phyloP scores from a whole-genome alignment of 2,329 filamentous ascomycete species.

The Trichoderma sp. region DNA sequence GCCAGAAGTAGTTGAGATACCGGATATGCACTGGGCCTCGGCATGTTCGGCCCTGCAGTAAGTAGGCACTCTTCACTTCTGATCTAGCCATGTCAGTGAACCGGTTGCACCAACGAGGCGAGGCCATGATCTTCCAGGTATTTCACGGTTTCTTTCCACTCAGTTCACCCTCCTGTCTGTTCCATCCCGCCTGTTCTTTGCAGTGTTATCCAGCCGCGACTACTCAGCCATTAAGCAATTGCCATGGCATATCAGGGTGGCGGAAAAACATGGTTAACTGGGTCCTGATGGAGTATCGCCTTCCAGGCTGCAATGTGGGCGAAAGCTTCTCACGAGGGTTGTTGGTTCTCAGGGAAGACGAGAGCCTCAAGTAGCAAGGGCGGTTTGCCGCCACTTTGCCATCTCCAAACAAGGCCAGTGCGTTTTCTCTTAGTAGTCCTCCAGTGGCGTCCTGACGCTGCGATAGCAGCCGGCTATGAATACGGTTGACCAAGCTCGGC shows the following conservation, averaged over 20 bases:
- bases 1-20: neutral
- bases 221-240: constrained; percentile 1
- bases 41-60: constrained; percentile 16
- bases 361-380: neutral
- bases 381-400: neutral
- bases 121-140: neutral
- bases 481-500: constrained; percentile 12
- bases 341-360: neutral
- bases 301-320: neutral
- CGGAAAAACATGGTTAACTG: neutral
- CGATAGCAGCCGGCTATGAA: neutral
- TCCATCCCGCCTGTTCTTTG: neutral
- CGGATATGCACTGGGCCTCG: neutral
- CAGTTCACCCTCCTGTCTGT: constrained; percentile 11
- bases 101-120: neutral
- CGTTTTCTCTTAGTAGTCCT: neutral
- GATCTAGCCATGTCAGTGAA: constrained; percentile 2
- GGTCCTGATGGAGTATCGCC: neutral
- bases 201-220: neutral
- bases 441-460: neutral
- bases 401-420: neutral
- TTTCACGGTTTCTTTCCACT: neutral
- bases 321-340: neutral
- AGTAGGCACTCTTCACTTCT: neutral
- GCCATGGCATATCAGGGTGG: neutral